Conservation (phyloP, 768 basidiomycete genomes). For the Rickenella mellea region DNA sequence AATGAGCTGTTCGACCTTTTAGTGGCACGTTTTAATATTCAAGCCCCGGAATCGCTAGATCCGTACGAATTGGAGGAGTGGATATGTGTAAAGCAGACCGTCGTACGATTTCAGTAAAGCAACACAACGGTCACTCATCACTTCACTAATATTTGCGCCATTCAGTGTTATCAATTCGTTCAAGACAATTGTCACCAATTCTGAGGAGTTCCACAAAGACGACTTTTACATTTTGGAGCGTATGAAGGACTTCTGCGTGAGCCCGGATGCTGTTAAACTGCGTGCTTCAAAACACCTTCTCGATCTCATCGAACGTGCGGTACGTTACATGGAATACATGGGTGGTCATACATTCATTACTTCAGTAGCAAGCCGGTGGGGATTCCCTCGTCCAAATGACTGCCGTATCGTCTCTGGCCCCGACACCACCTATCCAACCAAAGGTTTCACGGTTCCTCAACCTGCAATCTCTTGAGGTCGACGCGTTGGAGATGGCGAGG, state of each 20-base stretch:
- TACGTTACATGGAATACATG: constrained; percentile 27
- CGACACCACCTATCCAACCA: constrained; percentile 71
- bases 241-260: constrained; percentile 72
- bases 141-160: constrained; percentile 2
- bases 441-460: constrained; percentile 45
- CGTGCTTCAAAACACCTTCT: constrained; percentile 70
- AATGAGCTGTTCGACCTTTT: constrained; percentile 79
- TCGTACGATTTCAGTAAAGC: constrained; percentile 73
- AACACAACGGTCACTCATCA: constrained; percentile 4
- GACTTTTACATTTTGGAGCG: constrained; percentile 73
- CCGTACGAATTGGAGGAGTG: constrained; percentile 63
- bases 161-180: constrained; percentile 81
- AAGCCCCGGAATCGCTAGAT: constrained; percentile 58
- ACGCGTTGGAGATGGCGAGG: constrained; percentile 82
- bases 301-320: constrained; percentile 68
- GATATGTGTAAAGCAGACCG: constrained; percentile 76
- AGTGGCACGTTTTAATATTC: constrained; percentile 68
- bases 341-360: not conserved
- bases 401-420: constrained; percentile 44
- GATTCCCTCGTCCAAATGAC: constrained; percentile 47
- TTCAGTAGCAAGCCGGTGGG: constrained; percentile 33
- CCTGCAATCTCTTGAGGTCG: constrained; percentile 77
- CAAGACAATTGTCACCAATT: constrained; percentile 80
- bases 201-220: constrained; percentile 77
- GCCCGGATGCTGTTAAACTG: constrained; percentile 52